phyloP scores from a whole-genome alignment of 2,329 filamentous ascomycete species.

The Hymenoscyphus linearis region DNA sequence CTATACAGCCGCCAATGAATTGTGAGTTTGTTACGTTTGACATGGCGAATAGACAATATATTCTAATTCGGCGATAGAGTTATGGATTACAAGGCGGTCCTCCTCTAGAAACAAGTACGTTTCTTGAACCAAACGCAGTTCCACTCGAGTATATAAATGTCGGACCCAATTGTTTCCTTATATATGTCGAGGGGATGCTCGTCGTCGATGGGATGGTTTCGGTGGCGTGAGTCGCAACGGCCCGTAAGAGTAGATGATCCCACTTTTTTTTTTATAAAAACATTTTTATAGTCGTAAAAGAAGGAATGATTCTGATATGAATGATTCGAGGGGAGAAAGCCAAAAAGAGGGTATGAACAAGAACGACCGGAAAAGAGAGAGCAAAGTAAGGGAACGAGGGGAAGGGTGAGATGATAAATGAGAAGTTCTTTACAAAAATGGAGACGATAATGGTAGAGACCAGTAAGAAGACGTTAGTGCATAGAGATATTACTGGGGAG shows the following conservation, averaged over 20 bases:
- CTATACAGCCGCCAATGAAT: conserved; percentile 49
- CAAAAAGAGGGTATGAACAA: conserved; percentile 5
- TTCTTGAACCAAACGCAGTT: neutral
- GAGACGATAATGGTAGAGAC: neutral
- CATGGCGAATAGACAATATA: conserved; percentile 9
- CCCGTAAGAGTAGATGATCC: neutral
- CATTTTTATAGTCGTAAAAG: neutral
- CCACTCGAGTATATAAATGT: neutral
- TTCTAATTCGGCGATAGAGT: neutral
- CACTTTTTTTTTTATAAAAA: neutral
- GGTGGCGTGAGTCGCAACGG: neutral
- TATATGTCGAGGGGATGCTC: neutral
- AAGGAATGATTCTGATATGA: neutral
- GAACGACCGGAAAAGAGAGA: conserved; percentile 7
- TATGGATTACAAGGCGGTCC: neutral
- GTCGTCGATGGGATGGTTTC: neutral
- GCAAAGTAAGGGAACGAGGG: conserved; percentile 8
- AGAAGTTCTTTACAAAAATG: conserved; percentile 6
- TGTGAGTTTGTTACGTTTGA: conserved; percentile 13
- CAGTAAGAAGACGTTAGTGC: conserved; percentile 13
- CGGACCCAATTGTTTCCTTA: neutral
- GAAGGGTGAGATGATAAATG: conserved; percentile 19
- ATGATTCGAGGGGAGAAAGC: neutral
- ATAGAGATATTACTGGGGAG: conserved; percentile 19
- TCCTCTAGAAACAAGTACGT: neutral